Conservation (phyloP, 805 yeast genomes). For the Metschnikowia hibisci region DNA sequence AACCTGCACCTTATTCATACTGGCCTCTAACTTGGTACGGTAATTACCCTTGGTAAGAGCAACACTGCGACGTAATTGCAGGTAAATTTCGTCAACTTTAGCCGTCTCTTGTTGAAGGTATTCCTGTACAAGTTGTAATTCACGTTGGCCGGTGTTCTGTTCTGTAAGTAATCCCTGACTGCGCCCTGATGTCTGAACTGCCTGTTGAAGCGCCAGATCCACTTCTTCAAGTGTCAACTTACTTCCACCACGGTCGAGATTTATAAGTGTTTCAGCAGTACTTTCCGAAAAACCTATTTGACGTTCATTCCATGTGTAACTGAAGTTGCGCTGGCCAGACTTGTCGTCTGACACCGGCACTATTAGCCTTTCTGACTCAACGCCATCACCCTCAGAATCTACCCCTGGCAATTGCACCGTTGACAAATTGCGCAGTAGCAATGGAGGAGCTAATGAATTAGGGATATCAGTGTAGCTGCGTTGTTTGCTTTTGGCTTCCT, state of each 20-base stretch:
- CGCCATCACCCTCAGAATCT: neutral
- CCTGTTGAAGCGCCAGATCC: conserved; percentile 2
- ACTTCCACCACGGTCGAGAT: neutral
- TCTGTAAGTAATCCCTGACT: neutral
- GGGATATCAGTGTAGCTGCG: conserved; percentile 4
- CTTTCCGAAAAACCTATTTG: neutral
- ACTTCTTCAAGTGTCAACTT: conserved; percentile 7
- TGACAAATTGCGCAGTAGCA: neutral
- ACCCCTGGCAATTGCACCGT: neutral
- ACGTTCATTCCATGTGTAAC: conserved; percentile 7
- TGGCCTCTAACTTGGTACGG: conserved; percentile 25
- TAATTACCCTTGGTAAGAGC: conserved; percentile 19
- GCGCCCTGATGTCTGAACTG: conserved; percentile 1
- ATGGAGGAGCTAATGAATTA: neutral
- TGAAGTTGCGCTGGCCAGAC: neutral
- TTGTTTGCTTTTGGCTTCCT: conserved; percentile 17
- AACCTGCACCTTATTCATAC: conserved; percentile 26
- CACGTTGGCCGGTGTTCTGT: conserved; percentile 6
- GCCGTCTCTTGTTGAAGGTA: conserved; percentile 19
- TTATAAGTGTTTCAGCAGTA: conserved; percentile 3
- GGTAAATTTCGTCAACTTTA: conserved; percentile 19
- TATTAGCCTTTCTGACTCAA: neutral
- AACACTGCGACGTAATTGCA: conserved; percentile 18
- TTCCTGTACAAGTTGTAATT: conserved; percentile 17
- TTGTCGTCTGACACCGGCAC: neutral